phyloP scores from a whole-genome alignment of 2,329 filamentous ascomycete species.

The Aspergillaceae sp. region DNA sequence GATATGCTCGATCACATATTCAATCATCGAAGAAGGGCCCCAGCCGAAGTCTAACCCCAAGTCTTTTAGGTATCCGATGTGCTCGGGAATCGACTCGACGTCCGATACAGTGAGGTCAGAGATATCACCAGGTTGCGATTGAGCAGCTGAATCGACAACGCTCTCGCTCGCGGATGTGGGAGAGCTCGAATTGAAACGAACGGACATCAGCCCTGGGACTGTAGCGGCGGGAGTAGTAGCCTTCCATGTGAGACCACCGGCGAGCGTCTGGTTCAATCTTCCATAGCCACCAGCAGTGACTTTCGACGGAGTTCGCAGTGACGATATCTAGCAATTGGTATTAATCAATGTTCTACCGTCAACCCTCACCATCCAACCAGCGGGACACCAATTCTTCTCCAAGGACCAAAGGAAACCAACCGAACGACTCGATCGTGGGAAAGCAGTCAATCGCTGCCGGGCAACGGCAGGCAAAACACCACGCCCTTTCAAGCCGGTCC shows the following conservation, averaged over 20 bases:
- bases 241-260: constrained; percentile 16
- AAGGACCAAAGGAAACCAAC: constrained; percentile 18
- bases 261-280: constrained; percentile 13
- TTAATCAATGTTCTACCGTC: constrained; percentile 6
- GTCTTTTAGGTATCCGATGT: constrained; percentile 71
- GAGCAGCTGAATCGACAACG: not conserved
- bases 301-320: constrained; percentile 20
- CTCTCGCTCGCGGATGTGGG: constrained; percentile 9
- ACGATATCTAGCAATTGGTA: constrained; percentile 23
- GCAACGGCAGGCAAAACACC: constrained; percentile 34
- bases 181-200: constrained; percentile 34
- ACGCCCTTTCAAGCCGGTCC: constrained; percentile 45
- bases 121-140: constrained; percentile 8
- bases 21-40: constrained; percentile 64
- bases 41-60: constrained; percentile 83
- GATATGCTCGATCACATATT: constrained; percentile 72
- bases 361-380: constrained; percentile 3
- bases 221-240: constrained; percentile 8
- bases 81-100: constrained; percentile 56
- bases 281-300: constrained; percentile 11
- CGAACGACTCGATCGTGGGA: constrained; percentile 25
- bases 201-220: constrained; percentile 14
- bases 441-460: constrained; percentile 20
- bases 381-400: not conserved
- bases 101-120: constrained; percentile 20